Evolutionary conservation across 148 eudicot genomes (phyloP), one percentile per base, ranked within the genome.

Genomic region (Beta vulgaris): DNA sequence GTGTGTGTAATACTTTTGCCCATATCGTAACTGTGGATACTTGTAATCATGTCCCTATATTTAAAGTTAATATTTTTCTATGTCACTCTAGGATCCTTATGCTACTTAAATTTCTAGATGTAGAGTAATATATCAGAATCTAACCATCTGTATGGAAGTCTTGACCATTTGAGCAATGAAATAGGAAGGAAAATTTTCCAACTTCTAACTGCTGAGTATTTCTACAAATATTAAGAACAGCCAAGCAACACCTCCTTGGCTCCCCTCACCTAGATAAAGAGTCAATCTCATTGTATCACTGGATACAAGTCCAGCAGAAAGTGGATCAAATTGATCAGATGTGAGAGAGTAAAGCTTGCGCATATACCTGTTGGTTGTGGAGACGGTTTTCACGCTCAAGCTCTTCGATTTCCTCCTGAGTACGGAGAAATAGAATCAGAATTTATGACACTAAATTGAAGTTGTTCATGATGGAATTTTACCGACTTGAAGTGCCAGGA

Each of bases 381-480:
- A 95, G 97, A 77, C 92, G 92, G 82, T 90, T 95, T 88, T 95
- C 99, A 80, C 85, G 94, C 78, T 90, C 98, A 80, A 95, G 99
- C 86, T 95, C 99, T 81, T 95, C 99, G 77, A 95, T 85, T 84
- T 92, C 99, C 82, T 91, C 99, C 99, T 94, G 86, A 58, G 82
- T 62, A 63, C 31, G 25, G 72, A 49, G 46, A 64, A 75, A 78
- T 71, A 49, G 44, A 70, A 76, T 83, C 43, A 84, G 73, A 73
- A 70, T 39, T 57, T 49, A 37, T 55, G 36, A 49, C 5, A 53
- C 64, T 40, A 53, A 31, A 76, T n/a, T 62, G 60, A 31, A 11
- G 49, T 42, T 53, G 42, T 60, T 43, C 36, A 36, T 14, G 25
- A 75, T 43, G 54, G 32, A 72, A 34, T 7, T 31, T 26, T 64